Base-by-base conservation (phyloP, 177 flowering plant genomes). In the Vitis hybrid region DNA sequence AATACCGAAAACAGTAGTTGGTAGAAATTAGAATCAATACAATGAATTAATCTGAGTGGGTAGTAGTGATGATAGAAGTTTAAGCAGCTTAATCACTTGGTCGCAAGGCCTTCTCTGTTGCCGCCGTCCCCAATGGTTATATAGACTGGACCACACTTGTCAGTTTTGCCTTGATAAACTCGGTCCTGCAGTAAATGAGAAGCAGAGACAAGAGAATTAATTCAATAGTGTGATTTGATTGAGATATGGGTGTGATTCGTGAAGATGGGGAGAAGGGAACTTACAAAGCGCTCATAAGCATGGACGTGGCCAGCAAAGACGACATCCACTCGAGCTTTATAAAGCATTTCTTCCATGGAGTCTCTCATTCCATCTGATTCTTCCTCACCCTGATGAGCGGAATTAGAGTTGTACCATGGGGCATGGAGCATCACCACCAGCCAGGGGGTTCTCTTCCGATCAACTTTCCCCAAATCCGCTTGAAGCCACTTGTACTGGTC, bases 81-180 rank as follows among this genome's bases (percentile, higher is more conserved):
- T 24, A 62, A 49, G 66, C 58, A 24, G 49, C 46, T 6, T 14
- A 62, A 84, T 69, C 75, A 88, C 95, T 74, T 73, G 3, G 7
- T 75, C 0, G 93, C 95, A 55, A 90, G 90, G 63, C 95, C 95
- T 75, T 90, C 93, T 3, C 85, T 79, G 77, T 90, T 90, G 67
- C 97, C 97, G 13, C 94, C 97, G 56, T 91, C 97, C 0, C 97
- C 97, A 50, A 91, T 83, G n/a, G 83, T 87, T 56, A 91, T 85
- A 69, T 91, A 75, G 49, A 86, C 79, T 0, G 94, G 87, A 35
- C 87, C 97, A 56, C 97, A 91, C 4, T 60, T 19, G 65, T 88
- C 67, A 6, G 81, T 68, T 62, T 73, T 52, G 2, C 64, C 87
- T 18, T 81, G 46, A 64, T 79, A 83, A 12, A 90, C 87, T 0